Percentiles rank a stretch among this genome's conserved stretches.
These are phyloP conservation scores for Quercus tomentella DNA, from an alignment of 331 rosid genomes.

Conservation along the genomic window DNA sequence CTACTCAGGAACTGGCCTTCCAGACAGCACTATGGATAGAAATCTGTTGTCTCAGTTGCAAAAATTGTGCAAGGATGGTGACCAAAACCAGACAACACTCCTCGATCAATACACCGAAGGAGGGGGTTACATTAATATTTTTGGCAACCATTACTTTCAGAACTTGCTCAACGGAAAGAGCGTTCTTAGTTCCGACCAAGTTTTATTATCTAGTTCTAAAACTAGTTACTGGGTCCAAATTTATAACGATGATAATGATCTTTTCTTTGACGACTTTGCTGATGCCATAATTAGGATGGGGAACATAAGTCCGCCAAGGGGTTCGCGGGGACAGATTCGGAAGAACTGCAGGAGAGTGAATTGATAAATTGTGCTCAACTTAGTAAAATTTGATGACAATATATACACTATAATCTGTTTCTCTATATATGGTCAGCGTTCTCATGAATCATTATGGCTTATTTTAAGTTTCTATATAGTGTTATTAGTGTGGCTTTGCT, in stretches of 20 bases:
- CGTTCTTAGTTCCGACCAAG: constrained; percentile 74
- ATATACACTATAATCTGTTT: no score
- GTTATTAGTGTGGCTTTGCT: neutral
- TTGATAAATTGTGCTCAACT: constrained; percentile 2
- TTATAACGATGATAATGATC: constrained; percentile 35
- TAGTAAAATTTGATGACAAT: neutral
- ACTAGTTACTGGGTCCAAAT: constrained; percentile 46
- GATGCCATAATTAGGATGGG: constrained; percentile 81
- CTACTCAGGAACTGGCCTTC: constrained; percentile 51
- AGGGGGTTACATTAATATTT: constrained; percentile 25
- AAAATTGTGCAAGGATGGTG: constrained; percentile 44
- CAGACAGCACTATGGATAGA: constrained; percentile 56
- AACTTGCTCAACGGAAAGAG: constrained; percentile 60
- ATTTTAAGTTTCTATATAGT: neutral
- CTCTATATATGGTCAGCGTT: no score
- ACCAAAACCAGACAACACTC: constrained; percentile 44
- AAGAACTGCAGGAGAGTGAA: constrained; percentile 57
- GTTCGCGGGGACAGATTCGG: constrained; percentile 71
- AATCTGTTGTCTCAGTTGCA: constrained; percentile 49
- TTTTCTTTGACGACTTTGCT: constrained; percentile 49
- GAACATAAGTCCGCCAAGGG: constrained; percentile 51
- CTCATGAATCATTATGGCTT: neutral
- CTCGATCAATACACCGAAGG: constrained; percentile 57
- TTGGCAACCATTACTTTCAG: constrained; percentile 70
- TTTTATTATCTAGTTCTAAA: constrained; percentile 36